These are phyloP conservation scores for Saccharata proteae DNA, from an alignment of 2,329 filamentous ascomycete genomes.

Conservation along the genomic window DNA sequence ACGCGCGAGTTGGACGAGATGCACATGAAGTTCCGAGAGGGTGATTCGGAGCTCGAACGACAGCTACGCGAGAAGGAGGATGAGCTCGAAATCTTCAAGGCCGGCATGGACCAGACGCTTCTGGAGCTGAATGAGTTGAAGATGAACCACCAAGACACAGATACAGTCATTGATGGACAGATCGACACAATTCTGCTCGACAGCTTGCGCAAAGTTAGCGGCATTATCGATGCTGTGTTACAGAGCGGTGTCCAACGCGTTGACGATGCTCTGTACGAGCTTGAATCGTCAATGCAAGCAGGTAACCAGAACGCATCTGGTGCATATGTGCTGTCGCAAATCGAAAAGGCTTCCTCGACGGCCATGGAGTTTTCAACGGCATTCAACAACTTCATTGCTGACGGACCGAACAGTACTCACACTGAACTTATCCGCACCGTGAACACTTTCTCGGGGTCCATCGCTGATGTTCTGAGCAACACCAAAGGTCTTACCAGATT, in stretches of 20 bases:
- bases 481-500: conserved; percentile 90
- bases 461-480: conserved; percentile 90
- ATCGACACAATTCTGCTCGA: conserved; percentile 81
- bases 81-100: conserved; percentile 95
- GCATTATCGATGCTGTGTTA: conserved; percentile 92
- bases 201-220: conserved; percentile 86
- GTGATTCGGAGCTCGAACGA: conserved; percentile 73
- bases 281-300: conserved; percentile 96
- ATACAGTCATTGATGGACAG: conserved; percentile 74
- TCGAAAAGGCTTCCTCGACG: conserved; percentile 88
- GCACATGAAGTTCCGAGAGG: conserved; percentile 64
- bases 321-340: conserved; percentile 87
- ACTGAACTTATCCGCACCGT: conserved; percentile 87
- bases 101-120: conserved; percentile 91
- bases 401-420: conserved; percentile 82
- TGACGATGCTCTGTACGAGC: conserved; percentile 90
- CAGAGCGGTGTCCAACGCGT: conserved; percentile 88
- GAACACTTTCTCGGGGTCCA: conserved; percentile 77
- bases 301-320: conserved; percentile 97
- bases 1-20: conserved; percentile 75
- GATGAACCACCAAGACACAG: conserved; percentile 48
- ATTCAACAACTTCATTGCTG: conserved; percentile 97
- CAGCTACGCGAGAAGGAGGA: conserved; percentile 89
- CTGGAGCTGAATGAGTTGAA: conserved; percentile 84
- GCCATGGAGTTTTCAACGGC: conserved; percentile 96